Evolutionary conservation across 2,329 filamentous ascomycete genomes (phyloP).

Genomic region (Xylariaceae sp.): DNA sequence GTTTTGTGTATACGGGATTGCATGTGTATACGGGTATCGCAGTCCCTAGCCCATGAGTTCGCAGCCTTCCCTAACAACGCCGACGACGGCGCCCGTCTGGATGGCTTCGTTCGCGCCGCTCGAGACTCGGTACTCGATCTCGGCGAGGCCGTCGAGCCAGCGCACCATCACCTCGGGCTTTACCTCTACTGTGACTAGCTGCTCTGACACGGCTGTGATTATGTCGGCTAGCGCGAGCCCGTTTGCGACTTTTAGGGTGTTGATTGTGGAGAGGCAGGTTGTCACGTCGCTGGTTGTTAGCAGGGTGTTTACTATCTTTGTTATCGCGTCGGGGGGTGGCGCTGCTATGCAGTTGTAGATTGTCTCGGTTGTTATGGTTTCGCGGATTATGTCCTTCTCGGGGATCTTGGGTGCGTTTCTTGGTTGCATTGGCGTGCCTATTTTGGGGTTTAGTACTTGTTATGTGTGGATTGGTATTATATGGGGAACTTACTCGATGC

Average conservation of each 20-base stretch:
- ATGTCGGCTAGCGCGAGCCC: slow-evolving; percentile 93
- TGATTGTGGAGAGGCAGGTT: slow-evolving; percentile 81
- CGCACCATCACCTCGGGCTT: slow-evolving; percentile 80
- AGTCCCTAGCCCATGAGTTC: slow-evolving; percentile 54
- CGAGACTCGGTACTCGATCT: slow-evolving; percentile 87
- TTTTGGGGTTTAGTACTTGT: not conserved
- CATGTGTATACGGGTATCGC: slow-evolving; percentile 11
- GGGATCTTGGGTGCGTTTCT: slow-evolving; percentile 57
- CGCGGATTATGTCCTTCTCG: slow-evolving; percentile 65
- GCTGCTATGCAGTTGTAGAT: slow-evolving; percentile 98
- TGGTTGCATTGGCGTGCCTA: slow-evolving; percentile 63
- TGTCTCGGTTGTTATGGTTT: slow-evolving; percentile 79
- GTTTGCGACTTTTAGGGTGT: slow-evolving; percentile 77
- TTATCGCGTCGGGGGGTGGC: slow-evolving; percentile 84
- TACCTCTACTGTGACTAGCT: slow-evolving; percentile 78
- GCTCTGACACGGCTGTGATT: slow-evolving; percentile 77
- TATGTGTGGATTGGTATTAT: not conserved
- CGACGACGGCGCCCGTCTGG: slow-evolving; percentile 90
- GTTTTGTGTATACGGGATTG: not conserved
- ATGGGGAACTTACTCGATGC: slow-evolving; percentile 67
- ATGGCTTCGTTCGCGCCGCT: slow-evolving; percentile 82
- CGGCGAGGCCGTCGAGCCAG: slow-evolving; percentile 86
- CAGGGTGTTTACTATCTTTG: slow-evolving; percentile 77
- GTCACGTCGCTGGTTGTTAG: slow-evolving; percentile 83
- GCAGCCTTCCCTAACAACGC: slow-evolving; percentile 79